Conservation (phyloP, 345 rosid genomes). For the Lumnitzera racemosa region DNA sequence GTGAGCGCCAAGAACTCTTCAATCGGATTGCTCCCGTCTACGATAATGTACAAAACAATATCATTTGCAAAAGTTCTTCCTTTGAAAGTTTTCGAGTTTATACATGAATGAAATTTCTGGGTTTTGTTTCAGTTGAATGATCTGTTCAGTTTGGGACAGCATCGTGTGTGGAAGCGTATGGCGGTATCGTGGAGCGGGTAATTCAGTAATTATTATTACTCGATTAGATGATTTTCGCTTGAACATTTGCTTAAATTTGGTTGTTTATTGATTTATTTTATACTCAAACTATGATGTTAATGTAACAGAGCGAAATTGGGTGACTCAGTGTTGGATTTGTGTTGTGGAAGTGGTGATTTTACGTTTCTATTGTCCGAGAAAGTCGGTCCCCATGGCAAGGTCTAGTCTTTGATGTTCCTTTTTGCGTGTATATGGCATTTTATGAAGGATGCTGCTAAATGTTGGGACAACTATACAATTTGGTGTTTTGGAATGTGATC, state of each 20-base stretch:
- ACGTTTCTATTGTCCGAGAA: slow-evolving; percentile 77
- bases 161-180: slow-evolving; percentile 85
- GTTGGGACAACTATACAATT: too few relatives aligned
- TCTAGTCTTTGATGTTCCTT: not conserved
- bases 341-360: slow-evolving; percentile 91
- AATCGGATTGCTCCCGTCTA: slow-evolving; percentile 79
- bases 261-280: not conserved
- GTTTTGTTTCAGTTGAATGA: slow-evolving; percentile 52
- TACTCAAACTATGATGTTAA: not conserved
- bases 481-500: too few relatives aligned
- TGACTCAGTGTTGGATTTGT: slow-evolving; percentile 67
- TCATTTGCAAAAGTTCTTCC: not conserved
- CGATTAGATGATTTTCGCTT: not conserved
- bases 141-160: slow-evolving; percentile 77
- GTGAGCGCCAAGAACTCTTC: slow-evolving; percentile 58
- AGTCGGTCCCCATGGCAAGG: slow-evolving; percentile 41
- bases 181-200: slow-evolving; percentile 68
- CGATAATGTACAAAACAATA: slow-evolving; percentile 37
- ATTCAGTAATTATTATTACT: not conserved
- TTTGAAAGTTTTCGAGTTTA: not conserved
- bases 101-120: not conserved
- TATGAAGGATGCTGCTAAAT: not conserved
- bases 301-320: slow-evolving; percentile 57
- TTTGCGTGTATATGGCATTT: not conserved
- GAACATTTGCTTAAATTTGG: not conserved